Conservation (phyloP, 2,329 filamentous ascomycete genomes). For the Neopestalotiopsis sp. region DNA sequence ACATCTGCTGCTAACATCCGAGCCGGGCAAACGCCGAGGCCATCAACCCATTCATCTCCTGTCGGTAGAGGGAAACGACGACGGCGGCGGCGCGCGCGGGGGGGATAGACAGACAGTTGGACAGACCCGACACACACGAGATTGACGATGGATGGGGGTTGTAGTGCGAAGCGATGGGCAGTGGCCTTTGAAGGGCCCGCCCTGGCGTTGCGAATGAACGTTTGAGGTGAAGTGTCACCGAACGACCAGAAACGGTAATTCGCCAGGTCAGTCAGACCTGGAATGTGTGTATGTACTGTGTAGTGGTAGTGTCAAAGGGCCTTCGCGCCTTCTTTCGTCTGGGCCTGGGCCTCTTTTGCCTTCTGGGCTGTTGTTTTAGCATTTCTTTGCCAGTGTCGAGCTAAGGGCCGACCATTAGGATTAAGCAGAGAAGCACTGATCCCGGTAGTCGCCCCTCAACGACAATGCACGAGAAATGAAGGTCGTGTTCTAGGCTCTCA, state of each 20-base stretch:
- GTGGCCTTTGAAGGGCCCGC: not conserved
- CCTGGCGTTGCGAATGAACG: not conserved
- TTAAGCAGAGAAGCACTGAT: not conserved
- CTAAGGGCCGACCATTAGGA: not conserved
- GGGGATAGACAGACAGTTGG: not conserved
- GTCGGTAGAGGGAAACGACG: not conserved
- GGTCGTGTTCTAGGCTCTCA: slow-evolving; percentile 16
- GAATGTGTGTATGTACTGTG: not conserved
- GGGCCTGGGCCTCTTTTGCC: too few relatives aligned
- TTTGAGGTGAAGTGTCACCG: slow-evolving; percentile 1
- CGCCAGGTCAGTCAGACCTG: not conserved
- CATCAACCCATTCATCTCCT: slow-evolving; percentile 15
- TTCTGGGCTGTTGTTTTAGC: not conserved
- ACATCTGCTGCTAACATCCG: slow-evolving; percentile 15
- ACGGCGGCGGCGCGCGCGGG: not conserved
- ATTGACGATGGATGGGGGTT: not conserved
- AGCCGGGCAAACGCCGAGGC: slow-evolving; percentile 15
- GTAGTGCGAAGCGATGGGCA: not conserved
- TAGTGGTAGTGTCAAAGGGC: not conserved
- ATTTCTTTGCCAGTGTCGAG: slow-evolving; percentile 12
- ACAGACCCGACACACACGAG: not conserved
- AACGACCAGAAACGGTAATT: not conserved
- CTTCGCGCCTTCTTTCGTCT: too few relatives aligned
- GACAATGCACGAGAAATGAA: slow-evolving; percentile 10
- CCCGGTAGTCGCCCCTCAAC: slow-evolving; percentile 13